Percentiles rank a stretch among this genome's conserved stretches.
These are phyloP conservation scores for Leishmania amazonensis DNA, from an alignment of 208 protist genomes.

Conservation along the genomic window DNA sequence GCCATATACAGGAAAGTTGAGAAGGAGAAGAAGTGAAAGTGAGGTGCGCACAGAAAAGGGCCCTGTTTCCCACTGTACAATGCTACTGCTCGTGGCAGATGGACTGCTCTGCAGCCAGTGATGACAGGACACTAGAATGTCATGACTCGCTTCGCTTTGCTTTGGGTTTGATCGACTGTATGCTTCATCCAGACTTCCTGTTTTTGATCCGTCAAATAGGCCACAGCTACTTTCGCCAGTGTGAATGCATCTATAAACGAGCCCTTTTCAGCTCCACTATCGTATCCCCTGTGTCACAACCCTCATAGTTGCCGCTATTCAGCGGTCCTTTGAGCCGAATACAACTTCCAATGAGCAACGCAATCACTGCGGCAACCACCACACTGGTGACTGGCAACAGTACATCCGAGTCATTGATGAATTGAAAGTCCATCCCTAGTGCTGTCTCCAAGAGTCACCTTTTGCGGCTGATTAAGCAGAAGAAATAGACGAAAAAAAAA, in stretches of 20 bases:
- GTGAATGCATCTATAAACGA: neutral
- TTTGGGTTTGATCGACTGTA: neutral
- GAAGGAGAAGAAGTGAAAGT: neutral
- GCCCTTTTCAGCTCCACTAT: neutral
- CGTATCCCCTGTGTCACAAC: neutral
- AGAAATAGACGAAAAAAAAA: neutral
- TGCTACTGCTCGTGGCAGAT: neutral
- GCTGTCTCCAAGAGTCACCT: neutral
- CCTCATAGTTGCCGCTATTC: neutral
- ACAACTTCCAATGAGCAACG: slow-evolving; percentile 18
- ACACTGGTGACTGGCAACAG: slow-evolving; percentile 34
- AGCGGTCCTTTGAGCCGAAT: neutral
- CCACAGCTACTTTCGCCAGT: neutral
- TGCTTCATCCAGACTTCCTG: neutral
- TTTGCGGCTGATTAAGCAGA: neutral
- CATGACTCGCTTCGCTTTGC: neutral
- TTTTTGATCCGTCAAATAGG: neutral
- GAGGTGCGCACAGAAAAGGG: neutral
- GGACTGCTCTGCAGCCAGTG: neutral
- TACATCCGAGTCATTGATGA: slow-evolving; percentile 30
- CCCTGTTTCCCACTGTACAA: neutral
- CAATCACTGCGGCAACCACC: slow-evolving; percentile 12
- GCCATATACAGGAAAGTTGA: neutral
- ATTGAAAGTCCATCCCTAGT: slow-evolving; percentile 40
- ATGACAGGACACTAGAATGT: neutral